Percentiles rank a stretch among this genome's conserved stretches.
Evolutionary conservation across 1,284 basidiomycete species (phyloP).

Genomic region (Pisolithus thermaeus): DNA sequence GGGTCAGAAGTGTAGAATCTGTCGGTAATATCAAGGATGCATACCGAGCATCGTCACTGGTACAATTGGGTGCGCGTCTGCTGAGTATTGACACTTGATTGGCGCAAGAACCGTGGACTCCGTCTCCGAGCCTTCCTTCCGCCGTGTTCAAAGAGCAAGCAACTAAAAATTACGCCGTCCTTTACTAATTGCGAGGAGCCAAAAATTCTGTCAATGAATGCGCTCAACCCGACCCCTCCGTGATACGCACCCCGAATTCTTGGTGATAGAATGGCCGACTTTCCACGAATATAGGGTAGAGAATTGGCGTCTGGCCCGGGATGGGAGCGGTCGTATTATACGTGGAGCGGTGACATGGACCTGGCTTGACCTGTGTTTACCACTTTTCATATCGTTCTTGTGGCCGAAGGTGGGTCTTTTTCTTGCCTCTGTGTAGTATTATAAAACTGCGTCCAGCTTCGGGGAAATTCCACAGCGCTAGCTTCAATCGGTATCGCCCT

Average conservation of each 20-base stretch:
- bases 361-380: slow-evolving; percentile 34
- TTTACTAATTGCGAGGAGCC: too few relatives aligned
- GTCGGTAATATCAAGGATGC: background rate
- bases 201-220: too few relatives aligned
- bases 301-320: slow-evolving; percentile 39
- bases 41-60: background rate
- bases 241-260: too few relatives aligned
- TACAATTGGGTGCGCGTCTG: too few relatives aligned
- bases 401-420: slow-evolving; percentile 35
- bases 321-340: slow-evolving; percentile 33
- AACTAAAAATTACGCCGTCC: too few relatives aligned
- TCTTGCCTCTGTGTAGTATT: background rate
- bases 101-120: too few relatives aligned
- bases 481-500: slow-evolving; percentile 12
- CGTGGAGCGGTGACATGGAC: slow-evolving; percentile 27
- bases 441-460: background rate
- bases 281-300: too few relatives aligned
- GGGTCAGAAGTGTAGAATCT: background rate
- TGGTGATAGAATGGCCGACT: too few relatives aligned
- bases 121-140: too few relatives aligned
- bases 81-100: too few relatives aligned
- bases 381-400: slow-evolving; percentile 28
- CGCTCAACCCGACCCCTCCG: too few relatives aligned
- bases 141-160: too few relatives aligned
- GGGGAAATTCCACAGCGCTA: background rate